Base-by-base conservation (phyloP, 495 filamentous ascomycete species). In the Podospora pseudocomata region DNA sequence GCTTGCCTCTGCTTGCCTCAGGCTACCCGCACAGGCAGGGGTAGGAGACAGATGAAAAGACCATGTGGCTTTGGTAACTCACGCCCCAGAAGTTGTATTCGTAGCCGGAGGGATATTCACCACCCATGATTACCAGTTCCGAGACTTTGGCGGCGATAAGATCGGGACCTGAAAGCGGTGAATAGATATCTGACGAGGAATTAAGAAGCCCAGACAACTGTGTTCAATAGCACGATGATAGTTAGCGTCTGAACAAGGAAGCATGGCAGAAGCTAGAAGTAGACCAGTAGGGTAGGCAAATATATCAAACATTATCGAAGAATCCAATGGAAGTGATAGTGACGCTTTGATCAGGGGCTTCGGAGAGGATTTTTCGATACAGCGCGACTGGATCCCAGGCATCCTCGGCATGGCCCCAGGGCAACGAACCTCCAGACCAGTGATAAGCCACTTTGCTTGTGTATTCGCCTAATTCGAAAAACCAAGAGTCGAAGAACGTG, bases 111-210 rank as follows among this genome's bases (percentile, higher is more conserved):
- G 83, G 81, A 53, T 84, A 84, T 11, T 20, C 67, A 3, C 83
- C 83, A 32, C 83, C 83, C 80, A 84, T 82, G 6, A 84, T 54
- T 0, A 83, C 78, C 2, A 85, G 73, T 65, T 85, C 79, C 2
- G 72, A 66, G 0, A 85, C 80, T 60, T 84, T 85, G 4, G 60
- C 65, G 0, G 73, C 67, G 18, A 84, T 65, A 16, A 85, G 78
- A 30, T 71, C 75, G 3, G 55, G 69, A 0, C 83, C 83, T 1
- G 66, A 34, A 0, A 83, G 72, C 2, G 69, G 18, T 1, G 81
- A 78, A 61, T 74, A 71, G 0, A 15, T 26, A 60, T 84, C 82
- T 13, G 73, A 66, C 0, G 73, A 71, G 5, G 81, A 83, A 39
- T 78, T 73, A 4, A 84, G 67, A 0, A 84, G 74, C 0, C 63